phyloP scores from a whole-genome alignment of 2,329 filamentous ascomycete species.

The Trichophyton benhamiae region DNA sequence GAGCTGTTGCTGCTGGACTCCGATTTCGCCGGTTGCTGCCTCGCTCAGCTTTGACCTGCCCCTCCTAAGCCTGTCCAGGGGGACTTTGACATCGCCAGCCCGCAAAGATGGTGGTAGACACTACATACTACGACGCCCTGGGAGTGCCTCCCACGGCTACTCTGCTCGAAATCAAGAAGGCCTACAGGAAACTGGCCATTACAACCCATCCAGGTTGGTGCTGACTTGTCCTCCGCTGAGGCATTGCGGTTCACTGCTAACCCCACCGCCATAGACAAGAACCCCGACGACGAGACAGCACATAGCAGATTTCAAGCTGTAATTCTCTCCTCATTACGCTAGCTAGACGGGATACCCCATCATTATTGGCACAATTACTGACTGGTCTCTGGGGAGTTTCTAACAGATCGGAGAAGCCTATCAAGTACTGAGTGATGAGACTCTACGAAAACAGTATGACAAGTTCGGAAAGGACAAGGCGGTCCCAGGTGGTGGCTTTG shows the following conservation, averaged over 20 bases:
- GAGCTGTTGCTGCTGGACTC: background rate
- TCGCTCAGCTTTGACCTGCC: background rate
- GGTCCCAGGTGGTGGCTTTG: slow-evolving; percentile 81
- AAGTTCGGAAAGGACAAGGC: slow-evolving; percentile 94
- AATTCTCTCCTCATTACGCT: slow-evolving; percentile 16
- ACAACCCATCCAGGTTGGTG: slow-evolving; percentile 69
- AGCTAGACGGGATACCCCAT: background rate
- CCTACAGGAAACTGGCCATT: slow-evolving; percentile 88
- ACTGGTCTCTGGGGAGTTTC: background rate
- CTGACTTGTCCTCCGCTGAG: background rate
- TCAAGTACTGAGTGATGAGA: slow-evolving; percentile 69
- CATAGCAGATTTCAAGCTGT: slow-evolving; percentile 90
- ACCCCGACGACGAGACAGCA: slow-evolving; percentile 86
- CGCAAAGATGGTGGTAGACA: slow-evolving; percentile 66
- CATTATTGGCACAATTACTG: background rate
- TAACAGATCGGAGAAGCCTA: slow-evolving; percentile 55
- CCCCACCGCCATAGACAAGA: slow-evolving; percentile 59
- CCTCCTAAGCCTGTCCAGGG: background rate
- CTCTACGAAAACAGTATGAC: slow-evolving; percentile 85
- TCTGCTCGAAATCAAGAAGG: slow-evolving; percentile 92
- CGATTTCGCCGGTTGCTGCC: background rate
- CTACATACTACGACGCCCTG: slow-evolving; percentile 74
- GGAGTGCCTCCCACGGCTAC: slow-evolving; percentile 75
- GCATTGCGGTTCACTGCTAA: slow-evolving; percentile 11
- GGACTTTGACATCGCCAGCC: background rate